Percentiles rank a stretch among this genome's conserved stretches.
Evolutionary conservation across 1,139 yeast genomes (phyloP).

Genomic region (Kodamaea ohmeri): DNA sequence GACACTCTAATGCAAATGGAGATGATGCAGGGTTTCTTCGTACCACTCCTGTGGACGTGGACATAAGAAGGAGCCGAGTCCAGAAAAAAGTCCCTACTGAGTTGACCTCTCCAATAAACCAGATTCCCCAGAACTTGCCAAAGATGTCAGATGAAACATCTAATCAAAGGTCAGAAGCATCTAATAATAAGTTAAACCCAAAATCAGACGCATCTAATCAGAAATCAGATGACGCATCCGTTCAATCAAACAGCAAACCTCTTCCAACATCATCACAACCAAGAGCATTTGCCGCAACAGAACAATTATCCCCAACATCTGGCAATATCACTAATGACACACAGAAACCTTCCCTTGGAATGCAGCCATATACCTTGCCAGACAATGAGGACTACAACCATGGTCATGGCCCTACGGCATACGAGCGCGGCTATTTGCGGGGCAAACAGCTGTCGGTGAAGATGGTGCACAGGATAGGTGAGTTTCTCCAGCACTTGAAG

Average conservation of each 20-base stretch:
- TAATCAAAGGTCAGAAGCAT: too few species aligned
- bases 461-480: constrained; percentile 23
- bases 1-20: constrained; percentile 20
- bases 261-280: too few species aligned
- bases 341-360: background rate
- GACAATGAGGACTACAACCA: constrained; percentile 19
- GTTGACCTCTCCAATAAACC: background rate
- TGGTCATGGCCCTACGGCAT: constrained; percentile 32
- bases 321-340: background rate
- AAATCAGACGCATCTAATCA: too few species aligned
- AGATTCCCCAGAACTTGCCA: constrained; percentile 1
- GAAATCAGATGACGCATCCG: too few species aligned
- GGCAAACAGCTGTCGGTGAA: constrained; percentile 32
- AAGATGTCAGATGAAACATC: background rate
- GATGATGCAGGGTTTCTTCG: constrained; percentile 22
- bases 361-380: too few species aligned
- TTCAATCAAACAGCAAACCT: too few species aligned
- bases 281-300: too few species aligned
- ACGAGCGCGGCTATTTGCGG: constrained; percentile 34
- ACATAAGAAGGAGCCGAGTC: constrained; percentile 24
- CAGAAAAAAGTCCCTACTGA: constrained; percentile 10
- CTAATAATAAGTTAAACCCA: too few species aligned
- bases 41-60: constrained; percentile 30
- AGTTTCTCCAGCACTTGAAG: constrained; percentile 10
- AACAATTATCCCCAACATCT: background rate